Evolutionary conservation across 805 yeast genomes (phyloP).

Genomic region (Metschnikowia continentalis): DNA sequence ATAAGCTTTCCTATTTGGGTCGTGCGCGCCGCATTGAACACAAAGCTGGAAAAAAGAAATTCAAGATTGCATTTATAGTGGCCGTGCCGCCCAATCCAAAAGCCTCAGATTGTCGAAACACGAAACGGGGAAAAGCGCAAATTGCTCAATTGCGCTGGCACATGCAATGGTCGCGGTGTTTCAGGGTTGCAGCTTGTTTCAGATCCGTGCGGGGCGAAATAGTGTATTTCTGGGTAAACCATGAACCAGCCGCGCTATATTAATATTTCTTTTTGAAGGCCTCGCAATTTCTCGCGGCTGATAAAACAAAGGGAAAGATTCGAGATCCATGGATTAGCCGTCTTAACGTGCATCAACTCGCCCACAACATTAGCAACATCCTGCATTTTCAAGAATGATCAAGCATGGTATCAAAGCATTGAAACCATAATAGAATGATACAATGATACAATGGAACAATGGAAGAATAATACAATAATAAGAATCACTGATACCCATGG

Average conservation of each 20-base stretch:
- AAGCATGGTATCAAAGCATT: too few relatives aligned
- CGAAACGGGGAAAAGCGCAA: background rate
- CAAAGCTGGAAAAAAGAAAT: conserved; percentile 1
- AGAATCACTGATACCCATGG: too few relatives aligned
- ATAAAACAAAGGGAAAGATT: too few relatives aligned
- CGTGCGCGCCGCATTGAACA: background rate
- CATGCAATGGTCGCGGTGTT: background rate
- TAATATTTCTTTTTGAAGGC: background rate
- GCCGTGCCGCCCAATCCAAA: background rate
- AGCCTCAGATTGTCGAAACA: background rate
- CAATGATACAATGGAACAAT: too few relatives aligned
- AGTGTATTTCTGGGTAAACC: too few relatives aligned
- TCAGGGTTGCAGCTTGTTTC: background rate
- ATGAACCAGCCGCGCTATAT: background rate
- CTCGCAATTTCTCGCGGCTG: too few relatives aligned
- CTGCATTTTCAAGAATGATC: too few relatives aligned
- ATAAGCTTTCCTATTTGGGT: conserved; percentile 4
- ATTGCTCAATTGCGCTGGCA: background rate
- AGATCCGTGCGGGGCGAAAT: background rate
- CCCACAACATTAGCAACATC: too few relatives aligned
- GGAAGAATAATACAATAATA: too few relatives aligned
- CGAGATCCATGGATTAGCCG: too few relatives aligned
- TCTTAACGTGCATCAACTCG: too few relatives aligned
- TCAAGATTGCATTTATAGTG: background rate
- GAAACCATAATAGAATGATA: too few relatives aligned